Conservation (phyloP, 1,284 basidiomycete species). For the Trichosporon sp. region DNA sequence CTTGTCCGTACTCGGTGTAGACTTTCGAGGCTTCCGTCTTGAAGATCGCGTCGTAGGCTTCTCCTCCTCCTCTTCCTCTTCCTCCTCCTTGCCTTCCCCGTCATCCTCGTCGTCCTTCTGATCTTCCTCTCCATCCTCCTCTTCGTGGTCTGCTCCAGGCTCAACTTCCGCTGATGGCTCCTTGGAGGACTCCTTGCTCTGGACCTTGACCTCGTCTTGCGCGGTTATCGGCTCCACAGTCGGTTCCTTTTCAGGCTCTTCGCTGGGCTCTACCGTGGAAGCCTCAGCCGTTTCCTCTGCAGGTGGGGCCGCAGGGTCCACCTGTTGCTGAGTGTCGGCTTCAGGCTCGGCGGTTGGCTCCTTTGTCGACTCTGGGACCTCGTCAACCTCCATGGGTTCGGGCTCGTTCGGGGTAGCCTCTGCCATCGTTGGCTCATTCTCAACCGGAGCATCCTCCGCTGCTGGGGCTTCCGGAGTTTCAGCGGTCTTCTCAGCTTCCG, state of each 20-base stretch:
- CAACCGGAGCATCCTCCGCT: background rate
- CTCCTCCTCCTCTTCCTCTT: slow-evolving; percentile 38
- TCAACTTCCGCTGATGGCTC: slow-evolving; percentile 26
- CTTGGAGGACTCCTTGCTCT: background rate
- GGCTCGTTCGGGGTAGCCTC: slow-evolving; percentile 16
- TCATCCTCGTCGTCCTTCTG: slow-evolving; percentile 4
- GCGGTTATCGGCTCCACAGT: background rate
- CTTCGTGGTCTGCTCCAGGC: slow-evolving; percentile 15
- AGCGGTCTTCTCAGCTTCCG: background rate
- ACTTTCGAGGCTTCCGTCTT: background rate
- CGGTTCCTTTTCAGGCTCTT: slow-evolving; percentile 15
- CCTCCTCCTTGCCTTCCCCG: background rate
- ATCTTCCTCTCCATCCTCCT: background rate
- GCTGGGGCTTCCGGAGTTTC: background rate
- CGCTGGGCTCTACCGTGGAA: background rate
- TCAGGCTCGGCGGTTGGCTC: background rate
- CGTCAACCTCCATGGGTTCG: slow-evolving; percentile 23
- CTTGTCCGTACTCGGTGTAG: background rate
- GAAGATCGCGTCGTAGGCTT: slow-evolving; percentile 23
- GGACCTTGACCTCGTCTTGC: slow-evolving; percentile 17
- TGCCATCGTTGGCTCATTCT: background rate
- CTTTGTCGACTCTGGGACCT: background rate
- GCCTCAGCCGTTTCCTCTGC: slow-evolving; percentile 11
- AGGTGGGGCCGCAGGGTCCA: background rate
- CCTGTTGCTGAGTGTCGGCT: background rate